Evolutionary conservation across 2,329 filamentous ascomycete genomes (phyloP).

Genomic region (Penicillium sclerotigenum): DNA sequence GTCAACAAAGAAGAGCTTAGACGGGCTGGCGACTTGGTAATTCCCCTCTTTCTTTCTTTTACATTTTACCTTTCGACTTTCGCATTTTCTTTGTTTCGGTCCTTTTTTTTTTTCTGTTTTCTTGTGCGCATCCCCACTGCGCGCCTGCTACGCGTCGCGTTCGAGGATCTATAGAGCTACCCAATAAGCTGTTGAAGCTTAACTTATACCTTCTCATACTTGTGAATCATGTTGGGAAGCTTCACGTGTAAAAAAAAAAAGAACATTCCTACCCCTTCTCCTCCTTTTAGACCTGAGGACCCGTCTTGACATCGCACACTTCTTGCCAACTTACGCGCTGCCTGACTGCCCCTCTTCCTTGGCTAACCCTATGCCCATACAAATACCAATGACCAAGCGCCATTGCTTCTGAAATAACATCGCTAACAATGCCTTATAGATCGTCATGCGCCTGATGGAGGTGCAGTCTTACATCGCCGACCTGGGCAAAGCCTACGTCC

Average conservation of each 20-base stretch:
- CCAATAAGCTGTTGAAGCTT: constrained; percentile 5
- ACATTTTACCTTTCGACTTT: not conserved
- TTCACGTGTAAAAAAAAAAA: not conserved
- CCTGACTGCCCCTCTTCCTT: not conserved
- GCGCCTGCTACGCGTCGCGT: constrained; percentile 21
- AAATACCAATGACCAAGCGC: constrained; percentile 5
- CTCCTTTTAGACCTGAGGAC: not conserved
- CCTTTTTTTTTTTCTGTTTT: constrained; percentile 12
- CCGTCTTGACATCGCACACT: not conserved
- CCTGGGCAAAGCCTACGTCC: constrained; percentile 78
- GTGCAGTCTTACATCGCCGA: constrained; percentile 76
- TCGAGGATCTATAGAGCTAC: constrained; percentile 12
- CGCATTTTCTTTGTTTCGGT: constrained; percentile 13
- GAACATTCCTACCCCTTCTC: not conserved
- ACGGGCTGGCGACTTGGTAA: constrained; percentile 75
- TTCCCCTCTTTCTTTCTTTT: constrained; percentile 34
- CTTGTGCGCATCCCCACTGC: constrained; percentile 6
- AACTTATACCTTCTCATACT: not conserved
- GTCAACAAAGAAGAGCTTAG: constrained; percentile 71
- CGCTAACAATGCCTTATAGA: constrained; percentile 50
- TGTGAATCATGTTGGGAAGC: not conserved
- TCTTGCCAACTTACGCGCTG: not conserved
- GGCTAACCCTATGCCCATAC: not conserved
- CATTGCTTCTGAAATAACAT: constrained; percentile 1
- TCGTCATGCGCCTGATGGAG: constrained; percentile 72